These are phyloP conservation scores for Neocatenulostroma microsporum DNA, from an alignment of 2,329 filamentous ascomycete species.

Conservation along the genomic window DNA sequence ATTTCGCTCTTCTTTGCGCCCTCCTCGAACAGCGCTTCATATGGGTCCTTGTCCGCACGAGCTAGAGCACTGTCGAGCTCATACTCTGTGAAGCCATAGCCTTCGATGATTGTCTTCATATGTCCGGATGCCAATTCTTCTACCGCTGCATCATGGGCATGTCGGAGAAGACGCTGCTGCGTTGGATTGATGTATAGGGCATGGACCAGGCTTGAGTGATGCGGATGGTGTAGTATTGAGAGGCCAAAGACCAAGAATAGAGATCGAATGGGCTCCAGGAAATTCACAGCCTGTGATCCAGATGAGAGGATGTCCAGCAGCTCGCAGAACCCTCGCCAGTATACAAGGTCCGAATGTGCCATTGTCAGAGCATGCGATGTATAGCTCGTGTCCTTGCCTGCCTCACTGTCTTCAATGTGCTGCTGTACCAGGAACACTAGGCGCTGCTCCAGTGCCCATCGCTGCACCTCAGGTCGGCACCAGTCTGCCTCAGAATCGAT, in stretches of 20 bases:
- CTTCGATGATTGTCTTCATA: slow-evolving; percentile 1
- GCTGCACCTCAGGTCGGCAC: slow-evolving; percentile 5
- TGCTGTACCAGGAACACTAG: slow-evolving; percentile 2
- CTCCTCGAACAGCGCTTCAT: slow-evolving; percentile 8
- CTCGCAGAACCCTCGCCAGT: slow-evolving; percentile 9
- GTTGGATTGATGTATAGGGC: slow-evolving; percentile 1
- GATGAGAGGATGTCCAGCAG: slow-evolving; percentile 1
- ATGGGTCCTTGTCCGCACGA: slow-evolving; percentile 4
- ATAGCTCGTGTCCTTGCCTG: slow-evolving; percentile 8
- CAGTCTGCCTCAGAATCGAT: slow-evolving; percentile 2
- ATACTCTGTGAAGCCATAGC: slow-evolving; percentile 6
- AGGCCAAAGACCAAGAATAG: slow-evolving; percentile 5
- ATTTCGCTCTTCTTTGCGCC: slow-evolving; percentile 5
- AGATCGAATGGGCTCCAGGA: slow-evolving; percentile 1
- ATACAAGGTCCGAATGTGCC: slow-evolving; percentile 8
- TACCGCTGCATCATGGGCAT: slow-evolving; percentile 1
- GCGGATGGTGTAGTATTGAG: slow-evolving; percentile 5
- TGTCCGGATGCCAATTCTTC: slow-evolving; percentile 2
- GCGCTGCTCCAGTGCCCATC: slow-evolving; percentile 7
- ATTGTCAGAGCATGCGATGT: slow-evolving; percentile 7
- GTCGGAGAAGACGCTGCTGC: slow-evolving; percentile 4
- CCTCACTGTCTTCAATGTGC: slow-evolving; percentile 7
- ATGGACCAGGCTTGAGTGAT: slow-evolving; percentile 4
- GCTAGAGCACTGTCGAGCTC: slow-evolving; percentile 6
- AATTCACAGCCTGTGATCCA: background rate